These are phyloP conservation scores for Jamesozyma lodderae DNA, from an alignment of 805 yeast species.

Conservation along the genomic window DNA sequence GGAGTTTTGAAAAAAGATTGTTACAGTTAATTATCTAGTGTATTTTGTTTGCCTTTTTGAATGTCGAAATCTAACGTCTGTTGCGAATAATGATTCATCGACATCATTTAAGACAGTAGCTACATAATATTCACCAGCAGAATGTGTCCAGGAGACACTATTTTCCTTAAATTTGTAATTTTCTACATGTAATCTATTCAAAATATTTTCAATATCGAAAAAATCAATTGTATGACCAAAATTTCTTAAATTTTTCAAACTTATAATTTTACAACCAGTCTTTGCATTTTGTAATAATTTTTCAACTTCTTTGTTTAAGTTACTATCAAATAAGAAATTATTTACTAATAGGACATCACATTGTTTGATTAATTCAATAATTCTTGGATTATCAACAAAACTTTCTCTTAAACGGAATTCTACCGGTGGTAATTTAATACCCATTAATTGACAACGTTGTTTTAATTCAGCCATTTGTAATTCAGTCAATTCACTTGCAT, in stretches of 20 bases:
- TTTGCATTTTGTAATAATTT: conserved; percentile 52
- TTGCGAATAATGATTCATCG: conserved; percentile 25
- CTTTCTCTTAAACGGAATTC: conserved; percentile 57
- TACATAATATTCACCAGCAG: conserved; percentile 68
- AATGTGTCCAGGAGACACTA: conserved; percentile 82
- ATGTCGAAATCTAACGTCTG: conserved; percentile 20
- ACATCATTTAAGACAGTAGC: conserved; percentile 49
- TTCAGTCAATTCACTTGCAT: conserved; percentile 62
- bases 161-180: conserved; percentile 54
- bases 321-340: conserved; percentile 76
- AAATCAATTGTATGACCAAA: conserved; percentile 56
- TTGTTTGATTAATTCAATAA: conserved; percentile 42
- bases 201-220: conserved; percentile 44
- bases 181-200: conserved; percentile 57
- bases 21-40: conserved; percentile 16
- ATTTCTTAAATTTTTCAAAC: conserved; percentile 71
- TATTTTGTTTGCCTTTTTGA: conserved; percentile 17
- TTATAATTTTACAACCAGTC: conserved; percentile 70
- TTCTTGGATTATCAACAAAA: conserved; percentile 57
- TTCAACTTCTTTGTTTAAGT: conserved; percentile 59
- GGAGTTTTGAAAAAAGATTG: too few species aligned
- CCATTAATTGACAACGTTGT: conserved; percentile 52
- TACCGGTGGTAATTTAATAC: conserved; percentile 49
- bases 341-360: conserved; percentile 73
- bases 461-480: conserved; percentile 50